A percentile compares a stretch with the other conserved stretches of the same genome.
These are phyloP conservation scores for Acacia pycnantha DNA, from an alignment of 331 rosid genomes.

Conservation along the genomic window DNA sequence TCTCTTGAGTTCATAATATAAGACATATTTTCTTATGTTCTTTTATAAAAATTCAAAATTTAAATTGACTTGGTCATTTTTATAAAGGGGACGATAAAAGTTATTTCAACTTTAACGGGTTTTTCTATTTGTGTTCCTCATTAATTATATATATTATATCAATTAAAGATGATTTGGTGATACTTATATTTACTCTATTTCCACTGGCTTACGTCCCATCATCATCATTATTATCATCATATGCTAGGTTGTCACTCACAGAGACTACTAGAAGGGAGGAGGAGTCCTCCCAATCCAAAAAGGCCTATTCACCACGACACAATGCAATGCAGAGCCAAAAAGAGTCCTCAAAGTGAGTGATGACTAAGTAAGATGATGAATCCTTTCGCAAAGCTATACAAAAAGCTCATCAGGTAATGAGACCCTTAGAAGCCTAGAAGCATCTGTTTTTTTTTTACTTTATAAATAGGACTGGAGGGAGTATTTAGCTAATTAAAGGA, in stretches of 20 bases:
- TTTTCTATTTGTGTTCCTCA: no score
- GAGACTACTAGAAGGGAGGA: neutral
- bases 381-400: neutral
- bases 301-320: neutral
- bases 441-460: neutral
- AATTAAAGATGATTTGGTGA: no score
- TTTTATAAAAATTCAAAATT: no score
- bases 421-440: neutral
- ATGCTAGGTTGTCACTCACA: neutral
- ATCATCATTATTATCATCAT: neutral
- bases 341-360: neutral
- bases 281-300: neutral
- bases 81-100: no score
- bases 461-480: no score
- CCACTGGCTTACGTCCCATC: neutral
- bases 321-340: neutral
- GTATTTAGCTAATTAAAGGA: no score
- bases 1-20: fast-evolving
- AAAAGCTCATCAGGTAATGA: neutral
- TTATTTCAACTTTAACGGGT: no score
- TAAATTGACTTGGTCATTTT: no score
- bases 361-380: neutral
- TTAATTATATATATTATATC: no score
- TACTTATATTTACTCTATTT: no score
- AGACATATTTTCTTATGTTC: fast-evolving